These are phyloP conservation scores for Pilaira anomala DNA, from an alignment of 192 early-diverging fungal genomes.

Conservation along the genomic window DNA sequence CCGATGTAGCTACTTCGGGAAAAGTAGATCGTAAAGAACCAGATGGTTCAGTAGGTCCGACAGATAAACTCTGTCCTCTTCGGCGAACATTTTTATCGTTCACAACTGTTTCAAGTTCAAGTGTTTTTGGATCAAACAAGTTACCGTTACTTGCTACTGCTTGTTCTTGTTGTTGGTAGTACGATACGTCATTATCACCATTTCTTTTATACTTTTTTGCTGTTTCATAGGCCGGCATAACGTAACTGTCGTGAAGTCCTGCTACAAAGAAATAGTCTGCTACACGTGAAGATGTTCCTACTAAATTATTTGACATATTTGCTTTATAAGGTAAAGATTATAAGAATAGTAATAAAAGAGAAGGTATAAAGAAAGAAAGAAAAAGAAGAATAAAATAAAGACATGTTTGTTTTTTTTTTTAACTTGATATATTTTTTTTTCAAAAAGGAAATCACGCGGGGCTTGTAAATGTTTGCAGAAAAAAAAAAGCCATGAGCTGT, in stretches of 20 bases:
- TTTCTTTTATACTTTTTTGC: slow-evolving; percentile 2
- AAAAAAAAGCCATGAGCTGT: no score
- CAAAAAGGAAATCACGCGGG: no score
- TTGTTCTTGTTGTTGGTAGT: slow-evolving; percentile 14
- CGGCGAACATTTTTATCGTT: not conserved
- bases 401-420: no score
- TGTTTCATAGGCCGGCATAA: slow-evolving; percentile 22
- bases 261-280: slow-evolving; percentile 39
- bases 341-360: not conserved
- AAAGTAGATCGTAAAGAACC: slow-evolving; percentile 1
- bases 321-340: no score
- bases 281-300: slow-evolving; percentile 8
- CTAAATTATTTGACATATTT: not conserved
- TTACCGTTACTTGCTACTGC: slow-evolving; percentile 11
- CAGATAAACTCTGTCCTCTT: slow-evolving; percentile 8
- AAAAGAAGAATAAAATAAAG: not conserved
- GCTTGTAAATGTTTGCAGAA: no score
- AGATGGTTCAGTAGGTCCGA: not conserved
- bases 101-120: not conserved
- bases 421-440: no score
- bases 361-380: not conserved
- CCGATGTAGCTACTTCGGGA: slow-evolving; percentile 3
- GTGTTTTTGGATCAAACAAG: not conserved
- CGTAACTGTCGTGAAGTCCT: slow-evolving; percentile 26
- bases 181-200: slow-evolving; percentile 4